Percentiles rank a stretch among this genome's conserved stretches.
Conservation (phyloP, 2,329 filamentous ascomycete species). For the Diaporthe destruens region DNA sequence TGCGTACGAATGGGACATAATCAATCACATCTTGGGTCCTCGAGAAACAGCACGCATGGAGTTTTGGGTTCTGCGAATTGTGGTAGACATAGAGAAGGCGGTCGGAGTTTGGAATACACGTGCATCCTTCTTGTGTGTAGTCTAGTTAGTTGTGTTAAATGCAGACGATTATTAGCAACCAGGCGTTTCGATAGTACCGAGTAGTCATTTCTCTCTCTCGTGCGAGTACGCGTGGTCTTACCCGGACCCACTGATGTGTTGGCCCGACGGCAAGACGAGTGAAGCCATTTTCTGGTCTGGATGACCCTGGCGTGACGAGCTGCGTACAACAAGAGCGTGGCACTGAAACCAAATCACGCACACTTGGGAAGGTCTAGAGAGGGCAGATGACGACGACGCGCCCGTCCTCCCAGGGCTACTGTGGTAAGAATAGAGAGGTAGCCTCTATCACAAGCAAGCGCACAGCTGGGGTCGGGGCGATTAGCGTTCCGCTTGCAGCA, state of each 20-base stretch:
- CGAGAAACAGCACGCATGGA: conserved; percentile 31
- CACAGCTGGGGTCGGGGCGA: conserved; percentile 18
- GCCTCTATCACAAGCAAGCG: conserved; percentile 24
- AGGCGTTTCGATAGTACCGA: background rate
- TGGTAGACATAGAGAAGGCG: conserved; percentile 15
- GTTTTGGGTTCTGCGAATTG: conserved; percentile 23
- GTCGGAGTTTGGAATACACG: conserved; percentile 29
- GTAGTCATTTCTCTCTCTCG: background rate
- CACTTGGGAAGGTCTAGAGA: background rate
- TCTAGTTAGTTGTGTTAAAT: background rate
- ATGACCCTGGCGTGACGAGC: background rate
- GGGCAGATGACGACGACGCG: conserved; percentile 29
- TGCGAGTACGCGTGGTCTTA: conserved; percentile 34
- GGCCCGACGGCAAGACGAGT: background rate
- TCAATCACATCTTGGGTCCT: conserved; percentile 8
- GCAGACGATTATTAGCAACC: background rate
- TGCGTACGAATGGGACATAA: conserved; percentile 11
- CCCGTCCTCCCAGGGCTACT: background rate
- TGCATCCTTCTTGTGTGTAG: conserved; percentile 3
- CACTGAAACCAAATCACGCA: conserved; percentile 6
- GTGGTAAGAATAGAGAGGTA: background rate
- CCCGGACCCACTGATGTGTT: conserved; percentile 11
- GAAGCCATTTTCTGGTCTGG: conserved; percentile 2
- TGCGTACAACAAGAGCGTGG: background rate
- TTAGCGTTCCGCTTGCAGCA: conserved; percentile 33